Evolutionary conservation across 345 rosid species (phyloP), one percentile per base, ranked within the genome.

Genomic region (Lumnitzera littorea): DNA sequence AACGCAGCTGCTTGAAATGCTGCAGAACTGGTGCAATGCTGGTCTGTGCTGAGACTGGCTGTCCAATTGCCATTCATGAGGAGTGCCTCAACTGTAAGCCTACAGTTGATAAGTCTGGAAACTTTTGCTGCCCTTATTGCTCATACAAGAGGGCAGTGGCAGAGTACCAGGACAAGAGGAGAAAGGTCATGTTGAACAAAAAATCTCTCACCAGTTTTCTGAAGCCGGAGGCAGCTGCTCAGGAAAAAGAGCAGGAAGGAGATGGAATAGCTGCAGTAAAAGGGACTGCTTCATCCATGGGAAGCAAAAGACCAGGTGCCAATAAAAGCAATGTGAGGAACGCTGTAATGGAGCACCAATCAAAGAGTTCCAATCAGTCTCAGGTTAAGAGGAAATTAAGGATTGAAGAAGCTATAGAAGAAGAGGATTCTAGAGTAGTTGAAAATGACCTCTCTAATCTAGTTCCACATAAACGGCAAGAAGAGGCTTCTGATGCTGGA

Each of bases 61-160:
- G 89, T 67, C 67, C 78, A 0, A 25, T 84, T 17, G 70, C 77
- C 2, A 50, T 82, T 64, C 89, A 86, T 61, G 77, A 67, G 25
- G 71, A 72, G 9, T 78, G 86, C 67, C 46, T 59, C 25, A 23
- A 48, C 48, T 11, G 48, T 51, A 61, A 69, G 48, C 75, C 76
- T 15, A 61, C 67, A 17, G 74, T 76, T 46, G 84, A 86, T 66
- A 74, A 72, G 4, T 57, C 50, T 15, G 96, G 87, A 0, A 76
- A 66, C 4, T 89, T 84, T 70, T 77, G 70, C 23, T 84, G 96
- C 55, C 84, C 89, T 24, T 84, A 77, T 29, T 86, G 96, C 70
- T 74, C 80, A 75, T 79, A 81, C 72, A 86, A 79, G 64, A 67
- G 69, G 62, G 51, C 63, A 24, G 29, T 63, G 43, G 31, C 50